Evolutionary conservation across 2,329 filamentous ascomycete species (phyloP).

Genomic region (Xylariomycetidae sp.): DNA sequence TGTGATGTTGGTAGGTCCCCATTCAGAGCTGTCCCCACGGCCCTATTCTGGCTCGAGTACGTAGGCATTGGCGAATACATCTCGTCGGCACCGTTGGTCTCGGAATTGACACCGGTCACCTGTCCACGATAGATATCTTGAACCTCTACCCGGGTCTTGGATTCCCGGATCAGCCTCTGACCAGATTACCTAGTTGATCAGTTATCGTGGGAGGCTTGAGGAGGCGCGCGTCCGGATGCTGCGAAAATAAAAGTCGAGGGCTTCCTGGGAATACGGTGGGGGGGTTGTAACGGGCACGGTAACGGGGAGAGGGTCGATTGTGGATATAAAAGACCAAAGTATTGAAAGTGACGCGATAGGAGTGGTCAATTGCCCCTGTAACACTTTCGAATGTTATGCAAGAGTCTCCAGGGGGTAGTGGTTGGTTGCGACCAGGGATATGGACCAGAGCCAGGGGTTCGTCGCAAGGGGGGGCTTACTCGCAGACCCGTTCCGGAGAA

Average conservation of each 20-base stretch:
- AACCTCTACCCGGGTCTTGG: conserved; percentile 14
- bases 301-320: conserved; percentile 20
- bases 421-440: conserved; percentile 18
- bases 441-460: conserved; percentile 15
- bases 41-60: conserved; percentile 18
- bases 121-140: too few relatives aligned
- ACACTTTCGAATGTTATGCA: conserved; percentile 28
- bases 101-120: too few relatives aligned
- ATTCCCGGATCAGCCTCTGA: conserved; percentile 13
- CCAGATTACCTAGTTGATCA: conserved; percentile 9
- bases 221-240: conserved; percentile 12
- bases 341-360: conserved; percentile 23
- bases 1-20: conserved; percentile 14
- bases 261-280: conserved; percentile 17
- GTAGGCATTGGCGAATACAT: conserved; percentile 23
- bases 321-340: conserved; percentile 23
- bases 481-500: conserved; percentile 4
- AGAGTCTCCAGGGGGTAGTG: conserved; percentile 19
- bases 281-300: conserved; percentile 20
- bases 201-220: conserved; percentile 18
- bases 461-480: conserved; percentile 12
- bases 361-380: conserved; percentile 23
- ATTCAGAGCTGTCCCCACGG: conserved; percentile 15
- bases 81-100: too few relatives aligned
- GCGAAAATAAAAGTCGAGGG: conserved; percentile 11